A percentile compares a stretch with the other conserved stretches of the same genome.
Evolutionary conservation across 495 filamentous ascomycete species (phyloP).

Genomic region (Ramalina intermedia): DNA sequence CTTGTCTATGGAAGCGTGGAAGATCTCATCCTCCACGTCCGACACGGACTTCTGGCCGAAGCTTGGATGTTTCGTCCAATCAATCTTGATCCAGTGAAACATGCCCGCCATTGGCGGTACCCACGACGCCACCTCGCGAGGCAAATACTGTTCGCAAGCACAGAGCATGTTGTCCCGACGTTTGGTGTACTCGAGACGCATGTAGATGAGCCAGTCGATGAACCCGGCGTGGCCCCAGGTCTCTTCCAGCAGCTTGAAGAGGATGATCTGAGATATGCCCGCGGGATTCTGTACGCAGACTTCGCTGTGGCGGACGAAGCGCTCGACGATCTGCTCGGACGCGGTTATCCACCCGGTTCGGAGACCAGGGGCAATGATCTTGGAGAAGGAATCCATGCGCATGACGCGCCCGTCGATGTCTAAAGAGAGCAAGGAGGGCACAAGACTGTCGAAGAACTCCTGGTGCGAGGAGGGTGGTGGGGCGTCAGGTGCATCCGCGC

Average conservation of each 20-base stretch:
- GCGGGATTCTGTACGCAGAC: conserved; percentile 67
- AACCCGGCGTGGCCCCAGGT: conserved; percentile 90
- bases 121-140: conserved; percentile 70
- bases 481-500: conserved; percentile 31
- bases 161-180: conserved; percentile 63
- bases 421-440: conserved; percentile 46
- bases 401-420: conserved; percentile 54
- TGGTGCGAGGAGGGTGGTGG: conserved; percentile 40
- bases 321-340: conserved; percentile 68
- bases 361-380: conserved; percentile 47
- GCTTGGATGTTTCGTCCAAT: conserved; percentile 58
- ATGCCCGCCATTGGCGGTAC: conserved; percentile 76
- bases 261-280: conserved; percentile 65
- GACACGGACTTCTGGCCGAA: conserved; percentile 40
- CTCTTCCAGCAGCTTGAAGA: conserved; percentile 86
- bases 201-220: conserved; percentile 73
- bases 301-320: conserved; percentile 65
- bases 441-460: conserved; percentile 44
- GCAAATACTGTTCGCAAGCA: conserved; percentile 71
- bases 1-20: conserved; percentile 51
- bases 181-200: conserved; percentile 70
- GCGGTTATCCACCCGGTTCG: conserved; percentile 53
- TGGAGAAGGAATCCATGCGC: conserved; percentile 56
- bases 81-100: conserved; percentile 86
- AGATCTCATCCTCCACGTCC: conserved; percentile 75